Evolutionary conservation across 2,329 filamentous ascomycete species (phyloP), one percentile per base, ranked within the genome.

Genomic region (Blastomyces parvus): DNA sequence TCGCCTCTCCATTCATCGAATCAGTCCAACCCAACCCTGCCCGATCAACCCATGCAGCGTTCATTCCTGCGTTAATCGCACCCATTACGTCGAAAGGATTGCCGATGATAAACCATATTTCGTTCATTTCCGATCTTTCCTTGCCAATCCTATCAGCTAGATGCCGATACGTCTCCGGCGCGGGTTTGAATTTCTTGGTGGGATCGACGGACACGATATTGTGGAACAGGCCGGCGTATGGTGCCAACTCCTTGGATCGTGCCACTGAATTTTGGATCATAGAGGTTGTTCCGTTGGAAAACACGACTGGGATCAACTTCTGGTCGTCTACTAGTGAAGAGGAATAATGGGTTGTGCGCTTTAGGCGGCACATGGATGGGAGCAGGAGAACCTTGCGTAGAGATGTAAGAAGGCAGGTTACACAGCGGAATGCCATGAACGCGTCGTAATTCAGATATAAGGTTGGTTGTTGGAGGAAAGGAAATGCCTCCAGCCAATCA

Each of bases 21-120:
- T 91, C 88, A 65, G 81, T 77, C 88, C 88, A 91, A 2, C 87
- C 87, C 9, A 74, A 78, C 0, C 83, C 82, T 17, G 71, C 73
- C 33, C 88, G 77, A 75, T 90, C 86, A 6, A 91, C 82, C 85
- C 86, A 91, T 14, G 81, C 84, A 30, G 85, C 82, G 68, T 82
- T 80, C 75, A 90, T 76, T 0, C 88, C 88, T 5, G 81, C 79
- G 1, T 79, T 79, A 65, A 79, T 80, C 0, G 88, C 86, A 0
- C 89, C 88, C 0, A 86, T 81, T 19, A 88, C 77, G 71, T 91
- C 88, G 71, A 91, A 91, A 2, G 88, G 85, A 70, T 91, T 91
- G 1, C 84, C 83, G 67, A 83, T 88, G 6, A 92, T 81, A 8
- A 91, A 74, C 86, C 88, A 90, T 17, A 90, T 79, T 33, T 82